Percentiles rank a stretch among this genome's conserved stretches.
Conservation (phyloP, 805 yeast species). For the Hanseniaspora meyeri region DNA sequence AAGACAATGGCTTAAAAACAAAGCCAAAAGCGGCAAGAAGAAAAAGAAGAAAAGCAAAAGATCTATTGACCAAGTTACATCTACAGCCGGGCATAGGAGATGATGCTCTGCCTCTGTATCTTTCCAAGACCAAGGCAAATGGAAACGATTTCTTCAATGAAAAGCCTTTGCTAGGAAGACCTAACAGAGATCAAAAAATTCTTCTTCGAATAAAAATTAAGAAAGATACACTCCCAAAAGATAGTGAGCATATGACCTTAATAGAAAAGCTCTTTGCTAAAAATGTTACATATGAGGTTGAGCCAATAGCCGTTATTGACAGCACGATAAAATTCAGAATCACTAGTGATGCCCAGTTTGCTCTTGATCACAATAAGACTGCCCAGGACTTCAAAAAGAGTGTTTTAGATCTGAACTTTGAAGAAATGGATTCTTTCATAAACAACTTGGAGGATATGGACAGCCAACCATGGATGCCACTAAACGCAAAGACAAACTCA, state of each 20-base stretch:
- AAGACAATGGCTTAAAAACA: neutral
- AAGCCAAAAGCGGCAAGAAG: neutral
- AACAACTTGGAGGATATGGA: constrained; percentile 31
- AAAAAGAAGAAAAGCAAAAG: constrained; percentile 3
- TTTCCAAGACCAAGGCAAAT: constrained; percentile 30
- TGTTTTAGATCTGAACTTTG: constrained; percentile 25
- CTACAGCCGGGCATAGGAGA: constrained; percentile 17
- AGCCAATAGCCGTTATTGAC: constrained; percentile 57
- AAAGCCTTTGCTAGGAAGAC: constrained; percentile 52
- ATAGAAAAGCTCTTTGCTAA: constrained; percentile 1
- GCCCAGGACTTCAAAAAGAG: constrained; percentile 27
- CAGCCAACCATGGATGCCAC: constrained; percentile 28
- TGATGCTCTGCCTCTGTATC: constrained; percentile 22
- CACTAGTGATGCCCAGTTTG: constrained; percentile 75
- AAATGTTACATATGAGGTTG: constrained; percentile 30
- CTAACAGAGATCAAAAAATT: constrained; percentile 43
- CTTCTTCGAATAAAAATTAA: constrained; percentile 51
- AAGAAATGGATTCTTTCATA: constrained; percentile 23
- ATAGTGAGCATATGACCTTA: constrained; percentile 19
- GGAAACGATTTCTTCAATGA: constrained; percentile 29
- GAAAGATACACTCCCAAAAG: constrained; percentile 22
- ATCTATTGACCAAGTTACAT: neutral
- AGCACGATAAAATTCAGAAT: constrained; percentile 67
- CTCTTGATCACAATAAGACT: constrained; percentile 45
- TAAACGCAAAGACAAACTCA: constrained; percentile 16